phyloP scores from a whole-genome alignment of 1,139 yeast genomes.

The Geotrichum carabidarum region DNA sequence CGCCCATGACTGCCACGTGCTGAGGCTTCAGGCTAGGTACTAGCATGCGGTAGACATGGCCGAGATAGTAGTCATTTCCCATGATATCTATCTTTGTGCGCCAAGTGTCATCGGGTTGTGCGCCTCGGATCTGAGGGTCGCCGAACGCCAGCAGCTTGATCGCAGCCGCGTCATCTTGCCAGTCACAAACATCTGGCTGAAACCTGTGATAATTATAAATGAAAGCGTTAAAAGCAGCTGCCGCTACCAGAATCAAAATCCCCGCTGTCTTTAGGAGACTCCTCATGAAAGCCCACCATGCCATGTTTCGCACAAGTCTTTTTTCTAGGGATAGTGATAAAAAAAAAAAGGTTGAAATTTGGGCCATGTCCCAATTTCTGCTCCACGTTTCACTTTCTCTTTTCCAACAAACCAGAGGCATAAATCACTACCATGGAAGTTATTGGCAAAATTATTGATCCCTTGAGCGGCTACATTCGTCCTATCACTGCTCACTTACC shows the following conservation, averaged over 20 bases:
- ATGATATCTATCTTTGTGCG: slow-evolving; percentile 72
- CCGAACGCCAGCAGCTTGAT: slow-evolving; percentile 62
- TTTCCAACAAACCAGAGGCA: neutral
- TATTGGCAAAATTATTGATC: slow-evolving; percentile 26
- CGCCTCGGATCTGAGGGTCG: slow-evolving; percentile 94
- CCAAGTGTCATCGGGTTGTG: slow-evolving; percentile 66
- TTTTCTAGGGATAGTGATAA: no score
- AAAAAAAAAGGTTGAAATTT: neutral
- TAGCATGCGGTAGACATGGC: slow-evolving; percentile 72
- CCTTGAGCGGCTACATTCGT: slow-evolving; percentile 24
- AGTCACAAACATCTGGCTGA: slow-evolving; percentile 30
- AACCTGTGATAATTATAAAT: slow-evolving; percentile 62
- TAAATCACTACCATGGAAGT: slow-evolving; percentile 24
- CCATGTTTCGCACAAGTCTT: neutral
- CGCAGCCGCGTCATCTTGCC: slow-evolving; percentile 23
- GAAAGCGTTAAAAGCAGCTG: slow-evolving; percentile 51
- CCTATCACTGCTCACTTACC: slow-evolving; percentile 28
- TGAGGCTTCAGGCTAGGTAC: slow-evolving; percentile 59
- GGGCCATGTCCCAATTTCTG: neutral
- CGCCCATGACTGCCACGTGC: slow-evolving; percentile 88
- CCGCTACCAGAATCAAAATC: slow-evolving; percentile 36
- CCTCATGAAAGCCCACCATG: neutral
- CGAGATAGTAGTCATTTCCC: slow-evolving; percentile 84
- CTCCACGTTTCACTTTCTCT: slow-evolving; percentile 4
- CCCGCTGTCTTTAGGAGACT: slow-evolving; percentile 10